Evolutionary conservation across 805 yeast species (phyloP).

Genomic region (Starmerella vaccinii): DNA sequence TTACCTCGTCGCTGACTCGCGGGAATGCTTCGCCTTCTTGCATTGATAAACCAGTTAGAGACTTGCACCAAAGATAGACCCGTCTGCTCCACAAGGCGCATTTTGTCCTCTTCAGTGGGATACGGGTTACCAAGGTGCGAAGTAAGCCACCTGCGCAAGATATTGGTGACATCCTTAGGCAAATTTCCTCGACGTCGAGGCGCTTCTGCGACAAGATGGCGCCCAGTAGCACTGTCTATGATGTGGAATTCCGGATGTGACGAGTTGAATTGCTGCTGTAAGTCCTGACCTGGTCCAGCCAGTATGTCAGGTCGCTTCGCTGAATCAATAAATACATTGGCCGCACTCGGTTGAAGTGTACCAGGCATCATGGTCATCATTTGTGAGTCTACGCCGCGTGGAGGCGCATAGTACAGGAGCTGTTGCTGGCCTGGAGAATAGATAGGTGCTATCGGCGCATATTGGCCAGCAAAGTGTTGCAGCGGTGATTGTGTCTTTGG

Average conservation of each 20-base stretch:
- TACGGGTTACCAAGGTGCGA: conserved; percentile 71
- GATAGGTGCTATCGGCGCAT: neutral
- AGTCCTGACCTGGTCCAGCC: neutral
- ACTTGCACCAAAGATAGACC: conserved; percentile 74
- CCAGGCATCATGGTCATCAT: neutral
- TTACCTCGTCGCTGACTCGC: conserved; percentile 25
- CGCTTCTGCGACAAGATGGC: conserved; percentile 17
- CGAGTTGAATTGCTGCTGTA: neutral
- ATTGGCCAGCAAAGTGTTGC: neutral
- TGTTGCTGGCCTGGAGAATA: neutral
- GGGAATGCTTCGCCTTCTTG: conserved; percentile 61
- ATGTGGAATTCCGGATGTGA: conserved; percentile 19
- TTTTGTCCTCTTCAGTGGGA: conserved; percentile 71
- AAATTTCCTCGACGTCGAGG: conserved; percentile 52
- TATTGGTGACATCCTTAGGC: conserved; percentile 67
- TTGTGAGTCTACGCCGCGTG: neutral
- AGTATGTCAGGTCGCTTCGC: neutral
- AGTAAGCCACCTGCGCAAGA: conserved; percentile 62
- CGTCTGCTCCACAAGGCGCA: conserved; percentile 55
- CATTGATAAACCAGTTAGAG: conserved; percentile 82
- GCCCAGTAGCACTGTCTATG: conserved; percentile 18
- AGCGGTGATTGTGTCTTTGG: neutral
- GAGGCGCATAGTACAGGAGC: conserved; percentile 1
- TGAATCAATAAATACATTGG: neutral
- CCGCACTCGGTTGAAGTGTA: neutral